Evolutionary conservation across 257 asterid species (phyloP), one percentile per base, ranked within the genome.

Genomic region (Scutellaria baicalensis): DNA sequence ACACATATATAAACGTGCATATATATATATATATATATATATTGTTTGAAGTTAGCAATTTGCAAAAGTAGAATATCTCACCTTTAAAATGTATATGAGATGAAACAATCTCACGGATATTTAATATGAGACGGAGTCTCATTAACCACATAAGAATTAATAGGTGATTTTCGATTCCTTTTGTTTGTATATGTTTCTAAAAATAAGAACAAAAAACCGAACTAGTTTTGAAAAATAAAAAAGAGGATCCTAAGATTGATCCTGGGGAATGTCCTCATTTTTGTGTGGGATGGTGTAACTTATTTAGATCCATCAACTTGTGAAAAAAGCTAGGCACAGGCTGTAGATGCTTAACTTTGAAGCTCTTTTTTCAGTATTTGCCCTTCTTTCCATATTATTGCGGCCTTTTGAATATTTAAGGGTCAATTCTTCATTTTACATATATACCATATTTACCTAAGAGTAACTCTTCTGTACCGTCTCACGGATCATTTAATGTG

Each of bases 391-490:
- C 20, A 5, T 20, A 35, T 42, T 8, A 31, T 36, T 59, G 31
- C 60, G 86, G 38, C 83, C 69, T 73, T 78, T 72, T 65, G 78
- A 78, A 59, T 66, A n/a, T 61, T 21, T 20, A 75, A 78, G 79
- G 74, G 81, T 39, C 86, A 70, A 43, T 45, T 48, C 11, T 55
- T n/a, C n/a, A n/a, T n/a, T n/a, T n/a, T n/a, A n/a, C n/a, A n/a
- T n/a, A n/a, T n/a, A n/a, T n/a, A n/a, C n/a, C n/a, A n/a, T n/a
- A n/a, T n/a, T n/a, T n/a, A n/a, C n/a, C n/a, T n/a, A n/a, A n/a
- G n/a, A n/a, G n/a, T n/a, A n/a, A n/a, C n/a, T n/a, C n/a, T n/a
- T n/a, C n/a, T n/a, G n/a, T n/a, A n/a, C n/a, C n/a, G n/a, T n/a
- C n/a, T n/a, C n/a, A n/a, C n/a, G n/a, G n/a, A n/a, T n/a, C n/a